These are phyloP conservation scores for Barnettozyma californica DNA, from an alignment of 805 yeast species.

Conservation along the genomic window DNA sequence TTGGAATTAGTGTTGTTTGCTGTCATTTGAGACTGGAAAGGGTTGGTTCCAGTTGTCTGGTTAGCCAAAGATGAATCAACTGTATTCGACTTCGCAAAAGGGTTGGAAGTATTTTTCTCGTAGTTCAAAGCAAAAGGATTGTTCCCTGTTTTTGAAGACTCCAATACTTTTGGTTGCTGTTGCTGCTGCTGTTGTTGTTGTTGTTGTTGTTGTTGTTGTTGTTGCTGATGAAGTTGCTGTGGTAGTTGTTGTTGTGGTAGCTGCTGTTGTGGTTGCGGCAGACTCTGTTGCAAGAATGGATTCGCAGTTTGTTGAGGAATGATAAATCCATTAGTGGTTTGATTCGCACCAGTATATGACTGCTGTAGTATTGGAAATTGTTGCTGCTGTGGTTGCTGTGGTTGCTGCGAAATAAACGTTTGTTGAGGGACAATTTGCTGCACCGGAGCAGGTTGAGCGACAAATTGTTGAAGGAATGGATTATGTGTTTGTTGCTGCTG, in stretches of 20 bases:
- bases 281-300: slow-evolving; percentile 18
- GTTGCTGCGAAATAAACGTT: slow-evolving; percentile 17
- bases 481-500: slow-evolving; percentile 19
- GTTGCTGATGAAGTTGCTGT: slow-evolving; percentile 24
- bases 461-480: slow-evolving; percentile 16
- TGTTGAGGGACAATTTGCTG: slow-evolving; percentile 16
- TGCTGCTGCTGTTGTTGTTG: slow-evolving; percentile 25
- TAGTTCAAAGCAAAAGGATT: slow-evolving; percentile 27
- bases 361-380: slow-evolving; percentile 9
- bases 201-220: slow-evolving; percentile 5
- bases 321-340: background rate
- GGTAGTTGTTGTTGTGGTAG: slow-evolving; percentile 17
- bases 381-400: slow-evolving; percentile 12
- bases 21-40: slow-evolving; percentile 24
- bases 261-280: slow-evolving; percentile 9
- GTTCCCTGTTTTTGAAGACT: slow-evolving; percentile 22
- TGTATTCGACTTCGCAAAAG: slow-evolving; percentile 19
- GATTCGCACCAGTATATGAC: background rate
- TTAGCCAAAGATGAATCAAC: slow-evolving; percentile 11
- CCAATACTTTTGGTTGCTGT: slow-evolving; percentile 11
- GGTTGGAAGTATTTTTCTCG: slow-evolving; percentile 19
- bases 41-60: slow-evolving; percentile 36
- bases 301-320: slow-evolving; percentile 1
- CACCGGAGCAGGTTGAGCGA: background rate
- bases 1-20: slow-evolving; percentile 17